phyloP scores from a whole-genome alignment of 2,329 filamentous ascomycete species.

The Ascochyta koolunga region DNA sequence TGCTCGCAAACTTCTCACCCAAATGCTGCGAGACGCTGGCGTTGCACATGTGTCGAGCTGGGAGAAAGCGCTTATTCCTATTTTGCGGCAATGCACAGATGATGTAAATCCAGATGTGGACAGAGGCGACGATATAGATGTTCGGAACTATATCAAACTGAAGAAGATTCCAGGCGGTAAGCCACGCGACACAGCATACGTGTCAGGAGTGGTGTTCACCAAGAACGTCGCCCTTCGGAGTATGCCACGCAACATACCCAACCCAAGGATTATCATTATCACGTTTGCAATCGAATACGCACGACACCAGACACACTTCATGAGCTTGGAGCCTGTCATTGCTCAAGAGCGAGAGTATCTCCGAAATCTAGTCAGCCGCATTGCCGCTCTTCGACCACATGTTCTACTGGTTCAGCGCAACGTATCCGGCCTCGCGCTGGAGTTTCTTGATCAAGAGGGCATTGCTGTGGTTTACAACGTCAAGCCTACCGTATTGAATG shows the following conservation, averaged over 20 bases:
- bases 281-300: conserved; percentile 97
- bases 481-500: conserved; percentile 93
- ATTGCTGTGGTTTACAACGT: conserved; percentile 97
- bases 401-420: conserved; percentile 91
- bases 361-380: conserved; percentile 87
- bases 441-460: conserved; percentile 84
- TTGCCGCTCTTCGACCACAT: conserved; percentile 82
- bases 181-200: conserved; percentile 91
- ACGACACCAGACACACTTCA: conserved; percentile 90
- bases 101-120: conserved; percentile 94
- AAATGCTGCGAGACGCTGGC: conserved; percentile 77
- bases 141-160: conserved; percentile 94
- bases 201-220: conserved; percentile 94
- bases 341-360: conserved; percentile 95
- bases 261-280: conserved; percentile 88
- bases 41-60: conserved; percentile 77
- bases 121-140: conserved; percentile 92
- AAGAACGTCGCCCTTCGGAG: conserved; percentile 96
- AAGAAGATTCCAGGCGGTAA: conserved; percentile 94
- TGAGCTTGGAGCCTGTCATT: conserved; percentile 96
- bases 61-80: conserved; percentile 89
- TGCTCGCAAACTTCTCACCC: conserved; percentile 81
- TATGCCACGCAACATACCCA: conserved; percentile 85
- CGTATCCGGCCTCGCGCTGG: conserved; percentile 87
- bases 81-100: conserved; percentile 87